Conservation (phyloP, 2,329 filamentous ascomycete genomes). For the Gaeumannomyces sp. region DNA sequence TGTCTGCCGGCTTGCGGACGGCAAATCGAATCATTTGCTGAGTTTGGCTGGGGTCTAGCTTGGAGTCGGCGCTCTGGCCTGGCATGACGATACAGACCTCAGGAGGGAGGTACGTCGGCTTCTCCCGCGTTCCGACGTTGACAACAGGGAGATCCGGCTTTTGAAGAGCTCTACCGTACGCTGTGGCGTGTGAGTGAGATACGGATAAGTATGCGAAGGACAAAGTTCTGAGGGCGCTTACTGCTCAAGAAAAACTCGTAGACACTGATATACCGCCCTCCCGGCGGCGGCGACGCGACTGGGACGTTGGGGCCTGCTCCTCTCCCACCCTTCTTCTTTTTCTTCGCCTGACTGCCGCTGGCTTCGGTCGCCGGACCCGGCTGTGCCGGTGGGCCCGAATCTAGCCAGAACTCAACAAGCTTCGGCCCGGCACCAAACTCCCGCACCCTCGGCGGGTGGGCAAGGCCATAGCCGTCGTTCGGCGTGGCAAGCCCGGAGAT, state of each 20-base stretch:
- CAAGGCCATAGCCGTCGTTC: constrained; percentile 25
- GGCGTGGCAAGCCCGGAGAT: constrained; percentile 29
- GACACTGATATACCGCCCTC: constrained; percentile 30
- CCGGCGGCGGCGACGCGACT: no score
- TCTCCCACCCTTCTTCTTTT: constrained; percentile 21
- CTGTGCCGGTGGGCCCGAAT: constrained; percentile 14
- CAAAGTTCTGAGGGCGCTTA: constrained; percentile 22
- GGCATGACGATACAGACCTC: constrained; percentile 58
- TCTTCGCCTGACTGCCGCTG: constrained; percentile 24
- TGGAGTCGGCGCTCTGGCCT: constrained; percentile 57
- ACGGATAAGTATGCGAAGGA: background rate
- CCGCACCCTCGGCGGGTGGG: constrained; percentile 21
- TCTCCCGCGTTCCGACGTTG: constrained; percentile 54
- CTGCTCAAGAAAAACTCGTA: constrained; percentile 38
- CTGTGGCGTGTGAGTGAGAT: background rate
- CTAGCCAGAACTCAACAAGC: constrained; percentile 49
- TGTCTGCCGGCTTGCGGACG: constrained; percentile 58
- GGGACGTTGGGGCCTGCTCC: background rate
- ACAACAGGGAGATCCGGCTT: constrained; percentile 48
- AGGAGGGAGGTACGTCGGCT: constrained; percentile 59
- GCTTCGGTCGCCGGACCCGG: constrained; percentile 13
- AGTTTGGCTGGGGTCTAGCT: constrained; percentile 56
- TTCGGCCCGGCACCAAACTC: constrained; percentile 39
- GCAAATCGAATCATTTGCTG: constrained; percentile 66
- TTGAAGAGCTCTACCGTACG: constrained; percentile 24